Evolutionary conservation across 352 stramenopile species (phyloP), one percentile per base, ranked within the genome.

Genomic region (Peronospora tabacina): DNA sequence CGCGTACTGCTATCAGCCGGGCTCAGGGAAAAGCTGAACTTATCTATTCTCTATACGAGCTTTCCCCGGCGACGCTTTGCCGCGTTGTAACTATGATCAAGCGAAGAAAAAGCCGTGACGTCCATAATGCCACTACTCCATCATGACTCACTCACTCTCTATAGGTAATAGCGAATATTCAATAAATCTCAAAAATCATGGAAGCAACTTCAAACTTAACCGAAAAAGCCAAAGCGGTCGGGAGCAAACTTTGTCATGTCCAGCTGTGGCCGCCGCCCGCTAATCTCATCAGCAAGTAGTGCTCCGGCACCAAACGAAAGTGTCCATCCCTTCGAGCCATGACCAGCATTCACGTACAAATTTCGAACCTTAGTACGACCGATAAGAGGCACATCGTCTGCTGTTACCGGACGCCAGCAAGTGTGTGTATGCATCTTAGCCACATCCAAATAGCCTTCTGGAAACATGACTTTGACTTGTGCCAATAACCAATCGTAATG

Each of bases 251-350:
- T 91, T 60, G 48, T 68, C 63, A 87, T 86, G 54, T 93, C 82
- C 11, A 93, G 66, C 44, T 93, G 70, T 52, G 82, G 82, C 20
- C 74, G 73, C 22, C 73, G 46, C 13, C 82, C 82, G 26, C 74
- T 91, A 48, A 93, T 93, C 34, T 88, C 62, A 44, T 93, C 82
- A 22, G 82, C 82, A 33, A 93, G 60, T 28, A 93, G 50, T 39
- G 80, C 80, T 6, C 61, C 82, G 11, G 80, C 71, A 33, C 82
- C 82, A 56, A 93, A 93, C 16, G 77, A 87, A 12, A 91, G 66
- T 52, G 76, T 90, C 80, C 80, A 93, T 22, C 80, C 82, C 47
- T 90, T 93, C 42, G 82, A 90, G 5, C 82, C 82, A 49, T 93
- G 80, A 8, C 82, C 82, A 37, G 78, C 73, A 65, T 93, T 93